Conservation (phyloP, 2,329 filamentous ascomycete genomes). For the Albophoma yamanashiensis region DNA sequence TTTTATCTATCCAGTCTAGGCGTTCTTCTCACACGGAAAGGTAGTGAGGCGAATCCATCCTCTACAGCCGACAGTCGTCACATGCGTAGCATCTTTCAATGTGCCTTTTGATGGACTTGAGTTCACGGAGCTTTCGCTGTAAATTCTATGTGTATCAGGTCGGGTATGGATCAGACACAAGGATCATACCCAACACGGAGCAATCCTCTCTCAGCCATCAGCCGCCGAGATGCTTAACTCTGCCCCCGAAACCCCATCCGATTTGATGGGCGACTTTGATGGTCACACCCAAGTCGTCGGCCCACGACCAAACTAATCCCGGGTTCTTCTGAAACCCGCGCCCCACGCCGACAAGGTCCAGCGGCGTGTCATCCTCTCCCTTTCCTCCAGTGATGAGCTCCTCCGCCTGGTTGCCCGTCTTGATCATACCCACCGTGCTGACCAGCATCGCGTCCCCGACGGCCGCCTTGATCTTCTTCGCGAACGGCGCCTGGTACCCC, state of each 20-base stretch:
- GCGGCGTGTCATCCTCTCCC: constrained; percentile 21
- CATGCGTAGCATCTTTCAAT: not conserved
- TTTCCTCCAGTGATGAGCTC: constrained; percentile 28
- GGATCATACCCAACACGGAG: not conserved
- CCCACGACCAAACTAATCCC: constrained; percentile 42
- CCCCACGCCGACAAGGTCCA: constrained; percentile 40
- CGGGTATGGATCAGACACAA: not conserved
- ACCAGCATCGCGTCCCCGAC: constrained; percentile 48
- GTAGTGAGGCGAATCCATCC: not conserved
- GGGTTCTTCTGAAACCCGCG: constrained; percentile 50
- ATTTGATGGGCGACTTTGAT: constrained; percentile 43
- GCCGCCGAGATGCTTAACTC: not conserved
- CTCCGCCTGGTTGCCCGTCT: constrained; percentile 31
- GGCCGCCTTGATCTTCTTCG: constrained; percentile 59
- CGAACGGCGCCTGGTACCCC: constrained; percentile 62
- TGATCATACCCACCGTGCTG: constrained; percentile 39
- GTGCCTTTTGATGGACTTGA: not conserved
- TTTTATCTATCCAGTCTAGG: constrained; percentile 20
- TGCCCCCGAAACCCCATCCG: constrained; percentile 39
- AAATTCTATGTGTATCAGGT: not conserved
- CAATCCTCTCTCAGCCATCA: not conserved
- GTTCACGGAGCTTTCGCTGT: not conserved
- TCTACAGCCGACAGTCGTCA: no score
- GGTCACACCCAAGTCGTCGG: constrained; percentile 37
- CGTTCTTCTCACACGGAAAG: not conserved